Percentiles rank a stretch among this genome's conserved stretches.
Conservation (phyloP, 1,139 yeast genomes). For the Magnusiomyces paraingens region DNA sequence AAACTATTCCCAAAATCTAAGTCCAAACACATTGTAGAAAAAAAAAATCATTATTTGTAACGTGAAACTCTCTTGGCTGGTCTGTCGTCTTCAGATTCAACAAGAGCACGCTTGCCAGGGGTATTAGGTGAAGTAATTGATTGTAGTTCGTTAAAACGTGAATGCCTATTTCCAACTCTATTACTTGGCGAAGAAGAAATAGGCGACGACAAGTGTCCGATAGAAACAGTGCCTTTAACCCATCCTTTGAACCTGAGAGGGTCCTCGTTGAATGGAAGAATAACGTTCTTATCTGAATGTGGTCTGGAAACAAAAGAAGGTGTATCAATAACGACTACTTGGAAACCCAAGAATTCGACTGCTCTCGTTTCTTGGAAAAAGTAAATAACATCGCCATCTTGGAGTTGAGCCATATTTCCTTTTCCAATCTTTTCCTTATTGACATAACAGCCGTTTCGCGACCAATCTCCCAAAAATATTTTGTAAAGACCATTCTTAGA, state of each 20-base stretch:
- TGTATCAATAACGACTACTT: conserved; percentile 8
- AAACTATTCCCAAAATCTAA: not conserved
- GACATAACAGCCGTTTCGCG: conserved; percentile 73
- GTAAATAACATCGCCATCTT: conserved; percentile 58
- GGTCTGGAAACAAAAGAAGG: conserved; percentile 4
- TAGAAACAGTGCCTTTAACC: not conserved
- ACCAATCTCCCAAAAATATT: conserved; percentile 75
- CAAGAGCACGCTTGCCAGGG: not conserved
- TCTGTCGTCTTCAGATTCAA: not conserved
- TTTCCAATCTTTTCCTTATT: conserved; percentile 55
- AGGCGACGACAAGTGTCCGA: not conserved
- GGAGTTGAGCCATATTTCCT: conserved; percentile 54
- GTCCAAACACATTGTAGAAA: too few relatives aligned
- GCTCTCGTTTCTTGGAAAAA: conserved; percentile 55
- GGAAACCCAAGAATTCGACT: conserved; percentile 21
- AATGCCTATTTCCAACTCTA: not conserved
- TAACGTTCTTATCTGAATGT: not conserved
- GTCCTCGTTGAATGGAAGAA: not conserved
- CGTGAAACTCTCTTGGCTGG: not conserved
- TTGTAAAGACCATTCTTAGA: conserved; percentile 51
- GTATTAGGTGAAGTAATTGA: not conserved
- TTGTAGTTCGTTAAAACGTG: not conserved
- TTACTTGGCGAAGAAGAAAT: not conserved
- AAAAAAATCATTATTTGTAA: too few relatives aligned
- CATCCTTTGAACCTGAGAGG: not conserved